Evolutionary conservation across 495 filamentous ascomycete genomes (phyloP), one percentile per base, ranked within the genome.

Genomic region (Polyplosphaeria fusca): DNA sequence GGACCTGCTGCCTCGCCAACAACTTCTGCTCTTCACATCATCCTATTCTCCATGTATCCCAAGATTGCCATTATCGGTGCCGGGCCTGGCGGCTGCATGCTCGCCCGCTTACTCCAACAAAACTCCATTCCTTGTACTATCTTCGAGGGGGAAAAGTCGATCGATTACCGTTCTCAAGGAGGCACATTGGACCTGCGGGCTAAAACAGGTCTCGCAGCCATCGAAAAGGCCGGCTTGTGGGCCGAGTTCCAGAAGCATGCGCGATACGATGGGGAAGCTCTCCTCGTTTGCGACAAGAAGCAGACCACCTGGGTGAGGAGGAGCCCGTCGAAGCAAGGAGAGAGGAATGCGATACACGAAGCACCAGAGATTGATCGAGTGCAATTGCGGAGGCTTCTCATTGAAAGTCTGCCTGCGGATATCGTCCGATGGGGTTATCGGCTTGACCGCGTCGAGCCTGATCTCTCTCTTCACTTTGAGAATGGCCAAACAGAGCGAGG

Each of bases 161-260:
- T 70, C 32, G 30, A 59, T 4, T 62, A 64, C 5, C 70, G 70
- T 16, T 63, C 66, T n/a, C 74, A 78, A 58, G 80, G 80, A 18
- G 82, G 82, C 12, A 76, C 72, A 18, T 71, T 85, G 2, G 82
- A 84, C 57, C 70, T 85, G 4, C 80, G 84, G 49, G 56, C 70
- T 0, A 64, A 69, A 23, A 71, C 74, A 0, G 82, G 82, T 0
- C 77, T 81, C 26, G 71, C 61, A 19, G 82, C 80, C 2, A 54
- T 86, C 14, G 49, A 64, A n/a, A 75, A 77, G 58, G 77, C 73
- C 12, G 79, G 77, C 0, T 64, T 86, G 4, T 72, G 65, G 37
- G 68, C 74, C 3, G 67, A 77, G 47, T 84, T 84, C 65, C 38
- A 62, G 4, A 67, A 70, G n/a, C 35, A 68, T 35, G 68, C 72